phyloP scores from a whole-genome alignment of 148 eudicot species.

The Beta vulgaris region DNA sequence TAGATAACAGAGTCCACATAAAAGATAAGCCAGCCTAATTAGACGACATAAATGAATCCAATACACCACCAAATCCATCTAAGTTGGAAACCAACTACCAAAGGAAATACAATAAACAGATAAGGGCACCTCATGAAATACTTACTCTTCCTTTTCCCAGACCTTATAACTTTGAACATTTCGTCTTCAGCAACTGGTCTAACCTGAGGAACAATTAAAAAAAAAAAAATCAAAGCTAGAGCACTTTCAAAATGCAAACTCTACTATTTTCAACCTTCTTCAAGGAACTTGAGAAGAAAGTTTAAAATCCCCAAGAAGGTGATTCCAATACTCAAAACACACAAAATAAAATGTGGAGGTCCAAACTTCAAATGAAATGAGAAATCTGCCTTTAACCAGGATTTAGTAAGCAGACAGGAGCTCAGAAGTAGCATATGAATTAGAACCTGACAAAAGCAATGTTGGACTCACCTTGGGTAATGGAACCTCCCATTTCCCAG shows the following conservation, averaged over 20 bases:
- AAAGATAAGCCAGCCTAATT: background rate
- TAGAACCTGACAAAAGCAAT: background rate
- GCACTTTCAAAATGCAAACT: background rate
- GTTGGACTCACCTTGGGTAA: constrained; percentile 65
- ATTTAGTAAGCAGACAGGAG: background rate
- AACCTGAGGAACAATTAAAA: constrained; percentile 59
- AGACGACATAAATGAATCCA: background rate
- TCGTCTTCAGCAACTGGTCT: constrained; percentile 99
- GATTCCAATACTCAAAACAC: too few species aligned
- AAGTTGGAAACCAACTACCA: background rate
- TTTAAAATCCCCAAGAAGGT: too few species aligned
- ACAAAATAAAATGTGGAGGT: too few species aligned
- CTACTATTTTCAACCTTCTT: background rate
- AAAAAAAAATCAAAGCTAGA: background rate
- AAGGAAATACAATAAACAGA: background rate
- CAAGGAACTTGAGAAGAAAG: too few species aligned
- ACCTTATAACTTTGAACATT: constrained; percentile 88
- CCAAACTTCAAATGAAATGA: too few species aligned
- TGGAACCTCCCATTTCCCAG: constrained; percentile 99
- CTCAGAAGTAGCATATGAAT: background rate
- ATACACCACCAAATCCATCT: background rate
- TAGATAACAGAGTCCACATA: background rate
- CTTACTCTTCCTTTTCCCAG: constrained; percentile 93
- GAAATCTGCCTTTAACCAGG: too few species aligned
- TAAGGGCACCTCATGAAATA: constrained; percentile 17